Base-by-base conservation (phyloP, 2,329 filamentous ascomycete genomes). In the Thielaviopsis musarum region DNA sequence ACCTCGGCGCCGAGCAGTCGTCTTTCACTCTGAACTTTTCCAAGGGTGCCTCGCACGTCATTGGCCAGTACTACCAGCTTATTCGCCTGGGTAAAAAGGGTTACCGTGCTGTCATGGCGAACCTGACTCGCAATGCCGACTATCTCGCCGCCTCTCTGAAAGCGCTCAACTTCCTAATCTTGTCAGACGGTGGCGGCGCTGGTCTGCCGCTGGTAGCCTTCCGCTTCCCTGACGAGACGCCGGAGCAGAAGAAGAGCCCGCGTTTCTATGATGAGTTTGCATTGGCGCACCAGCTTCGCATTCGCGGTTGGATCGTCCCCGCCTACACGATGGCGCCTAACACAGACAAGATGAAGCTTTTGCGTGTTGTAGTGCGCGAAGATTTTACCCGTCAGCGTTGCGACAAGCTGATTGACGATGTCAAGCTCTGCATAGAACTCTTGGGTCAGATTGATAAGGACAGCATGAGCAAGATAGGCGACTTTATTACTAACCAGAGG, bases 11-110 rank as follows among this genome's bases (percentile, higher is more conserved):
- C 12, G 89, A 96, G 69, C 91, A 97, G 70, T 86, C 90, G 1
- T 95, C 89, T 2, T 96, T 96, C 74, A 96, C 91, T 0, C 82
- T 97, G 62, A 97, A 97, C 77, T 97, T 97, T 77, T 94, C 88
- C 69, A 95, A 95, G 71, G 91, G 91, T 60, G 91, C 91, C 13
- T 89, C 86, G 5, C 91, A 96, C 69, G 88, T 96, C 67, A 95
- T 97, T 63, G 91, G 88, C 28, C 91, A 97, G 73, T 97, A 96
- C 75, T 96, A 97, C 75, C 91, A 96, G 74, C 80, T 97, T 68
- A 95, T 96, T 70, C 88, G 91, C 30, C 83, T 97, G 3, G 91
- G 91, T 62, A 95, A 94, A 79, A 84, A 85, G 64, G 91, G 91
- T 56, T 97, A 95, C 77, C 83, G 86, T 59, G 79, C 85, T 67